phyloP scores from a whole-genome alignment of 352 stramenopile genomes.

The Globisporangium canariense region DNA sequence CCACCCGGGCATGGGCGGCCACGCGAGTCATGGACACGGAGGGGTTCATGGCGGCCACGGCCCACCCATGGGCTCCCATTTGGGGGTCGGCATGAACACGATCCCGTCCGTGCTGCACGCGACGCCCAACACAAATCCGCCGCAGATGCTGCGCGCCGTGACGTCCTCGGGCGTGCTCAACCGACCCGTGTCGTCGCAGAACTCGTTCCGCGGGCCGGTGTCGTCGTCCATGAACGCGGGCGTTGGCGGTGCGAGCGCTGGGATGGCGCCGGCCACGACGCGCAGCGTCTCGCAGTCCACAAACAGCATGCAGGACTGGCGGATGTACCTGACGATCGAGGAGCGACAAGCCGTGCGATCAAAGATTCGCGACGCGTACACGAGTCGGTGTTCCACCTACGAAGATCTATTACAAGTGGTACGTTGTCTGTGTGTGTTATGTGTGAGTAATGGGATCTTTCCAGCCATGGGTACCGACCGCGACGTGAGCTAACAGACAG shows the following conservation, averaged over 20 bases:
- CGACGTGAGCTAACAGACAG: background rate
- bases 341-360: constrained; percentile 84
- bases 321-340: constrained; percentile 90
- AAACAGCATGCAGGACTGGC: constrained; percentile 79
- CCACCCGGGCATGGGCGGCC: constrained; percentile 23
- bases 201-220: constrained; percentile 25
- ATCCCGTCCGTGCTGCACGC: constrained; percentile 81
- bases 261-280: constrained; percentile 31
- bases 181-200: constrained; percentile 32
- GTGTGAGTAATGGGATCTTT: constrained; percentile 8
- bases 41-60: background rate
- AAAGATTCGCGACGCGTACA: constrained; percentile 87
- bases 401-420: constrained; percentile 89
- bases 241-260: constrained; percentile 13
- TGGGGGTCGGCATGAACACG: constrained; percentile 68
- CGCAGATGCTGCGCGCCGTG: constrained; percentile 81
- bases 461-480: background rate
- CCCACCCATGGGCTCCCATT: constrained; percentile 24
- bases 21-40: constrained; percentile 22
- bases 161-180: constrained; percentile 83
- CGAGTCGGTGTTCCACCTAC: constrained; percentile 77
- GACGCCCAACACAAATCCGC: constrained; percentile 59
- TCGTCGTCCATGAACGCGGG: constrained; percentile 13
- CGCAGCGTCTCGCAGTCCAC: constrained; percentile 59
- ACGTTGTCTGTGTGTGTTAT: constrained; percentile 5